phyloP scores from a whole-genome alignment of 208 protist genomes.

The Trypanosoma cruzi region DNA sequence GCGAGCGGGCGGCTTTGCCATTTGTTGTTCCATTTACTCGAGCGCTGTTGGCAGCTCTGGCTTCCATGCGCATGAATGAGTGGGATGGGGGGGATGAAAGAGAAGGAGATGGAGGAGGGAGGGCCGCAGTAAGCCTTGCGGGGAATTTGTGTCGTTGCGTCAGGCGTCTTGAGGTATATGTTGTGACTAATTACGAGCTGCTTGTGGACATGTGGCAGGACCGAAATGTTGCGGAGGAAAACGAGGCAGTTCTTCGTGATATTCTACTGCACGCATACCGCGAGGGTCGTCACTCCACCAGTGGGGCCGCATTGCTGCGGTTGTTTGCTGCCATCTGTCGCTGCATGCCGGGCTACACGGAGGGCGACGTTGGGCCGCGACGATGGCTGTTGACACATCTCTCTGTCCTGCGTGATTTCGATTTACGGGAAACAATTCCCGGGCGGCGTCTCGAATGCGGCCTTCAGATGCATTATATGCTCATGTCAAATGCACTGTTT shows the following conservation, averaged over 20 bases:
- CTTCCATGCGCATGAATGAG: neutral
- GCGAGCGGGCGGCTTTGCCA: neutral
- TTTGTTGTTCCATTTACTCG: neutral
- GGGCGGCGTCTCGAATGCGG: neutral
- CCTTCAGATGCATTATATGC: neutral
- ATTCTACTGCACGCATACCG: constrained; percentile 7
- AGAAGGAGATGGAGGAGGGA: neutral
- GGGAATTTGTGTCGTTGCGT: constrained; percentile 1
- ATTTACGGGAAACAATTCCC: neutral
- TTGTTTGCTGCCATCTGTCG: neutral
- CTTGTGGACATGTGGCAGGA: neutral
- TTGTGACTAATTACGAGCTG: neutral
- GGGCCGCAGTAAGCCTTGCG: neutral
- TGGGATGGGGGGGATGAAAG: neutral
- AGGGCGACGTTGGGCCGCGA: neutral
- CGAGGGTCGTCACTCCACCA: neutral
- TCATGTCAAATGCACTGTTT: neutral
- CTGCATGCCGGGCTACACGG: neutral
- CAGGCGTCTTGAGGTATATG: neutral
- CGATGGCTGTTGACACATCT: neutral
- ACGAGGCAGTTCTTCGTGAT: constrained; percentile 4
- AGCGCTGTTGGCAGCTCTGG: neutral
- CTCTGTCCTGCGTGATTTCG: neutral
- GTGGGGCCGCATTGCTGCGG: neutral
- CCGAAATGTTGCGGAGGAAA: neutral